Conservation (phyloP, 805 yeast species). For the Lachancea quebecensis region DNA sequence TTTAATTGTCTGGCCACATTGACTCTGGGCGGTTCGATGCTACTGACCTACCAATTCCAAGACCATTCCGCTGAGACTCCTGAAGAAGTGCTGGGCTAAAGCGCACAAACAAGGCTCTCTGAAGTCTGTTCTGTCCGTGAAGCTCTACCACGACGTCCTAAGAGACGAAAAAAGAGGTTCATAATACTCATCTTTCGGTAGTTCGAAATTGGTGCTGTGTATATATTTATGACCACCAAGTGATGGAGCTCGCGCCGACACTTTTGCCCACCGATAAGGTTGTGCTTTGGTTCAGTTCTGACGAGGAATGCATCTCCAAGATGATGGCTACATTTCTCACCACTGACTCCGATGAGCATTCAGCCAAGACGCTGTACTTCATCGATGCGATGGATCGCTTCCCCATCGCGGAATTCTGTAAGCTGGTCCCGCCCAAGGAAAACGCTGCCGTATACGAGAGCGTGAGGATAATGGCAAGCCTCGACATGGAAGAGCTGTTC, state of each 20-base stretch:
- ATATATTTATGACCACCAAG: neutral
- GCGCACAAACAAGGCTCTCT: too few relatives aligned
- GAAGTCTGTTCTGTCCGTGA: too few relatives aligned
- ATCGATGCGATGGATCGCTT: slow-evolving; percentile 29
- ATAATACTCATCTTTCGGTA: too few relatives aligned
- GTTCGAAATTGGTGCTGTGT: too few relatives aligned
- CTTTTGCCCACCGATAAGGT: neutral
- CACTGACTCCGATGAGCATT: neutral
- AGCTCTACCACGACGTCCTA: too few relatives aligned
- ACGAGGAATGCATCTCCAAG: neutral
- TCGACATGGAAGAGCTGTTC: slow-evolving; percentile 24
- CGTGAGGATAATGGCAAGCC: slow-evolving; percentile 22
- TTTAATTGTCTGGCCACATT: too few relatives aligned
- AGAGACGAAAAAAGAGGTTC: too few relatives aligned
- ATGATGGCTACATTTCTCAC: slow-evolving; percentile 3
- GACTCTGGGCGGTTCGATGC: too few relatives aligned
- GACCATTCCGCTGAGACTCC: too few relatives aligned
- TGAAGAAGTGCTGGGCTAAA: too few relatives aligned
- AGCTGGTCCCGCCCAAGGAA: slow-evolving; percentile 13
- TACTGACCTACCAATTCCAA: too few relatives aligned
- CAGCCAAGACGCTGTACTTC: slow-evolving; percentile 16
- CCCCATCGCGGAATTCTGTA: slow-evolving; percentile 23
- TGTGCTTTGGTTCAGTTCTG: slow-evolving; percentile 3
- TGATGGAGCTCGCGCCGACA: neutral
- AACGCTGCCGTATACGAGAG: slow-evolving; percentile 21